Conservation (phyloP, 805 yeast species). For the Saccharomycopsis synnaedendra region DNA sequence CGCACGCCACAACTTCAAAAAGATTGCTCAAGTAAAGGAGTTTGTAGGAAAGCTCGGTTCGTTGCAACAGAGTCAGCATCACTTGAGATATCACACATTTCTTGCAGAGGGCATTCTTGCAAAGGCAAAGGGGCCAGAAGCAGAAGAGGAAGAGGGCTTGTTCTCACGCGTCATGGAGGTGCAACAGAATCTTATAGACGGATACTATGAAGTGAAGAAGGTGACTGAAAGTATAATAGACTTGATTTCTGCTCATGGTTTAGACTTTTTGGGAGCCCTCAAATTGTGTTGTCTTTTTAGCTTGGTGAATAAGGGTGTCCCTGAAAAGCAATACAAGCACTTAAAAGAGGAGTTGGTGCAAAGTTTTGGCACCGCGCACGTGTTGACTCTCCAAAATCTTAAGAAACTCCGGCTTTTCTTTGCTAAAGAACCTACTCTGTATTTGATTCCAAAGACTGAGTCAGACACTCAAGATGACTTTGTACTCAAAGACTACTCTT, state of each 20-base stretch:
- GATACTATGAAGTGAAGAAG: conserved; percentile 17
- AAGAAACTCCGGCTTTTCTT: conserved; percentile 37
- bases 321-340: conserved; percentile 46
- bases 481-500: conserved; percentile 25
- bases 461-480: neutral
- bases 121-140: conserved; percentile 26
- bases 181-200: conserved; percentile 11
- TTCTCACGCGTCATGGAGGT: conserved; percentile 17
- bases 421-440: conserved; percentile 20
- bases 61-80: conserved; percentile 55
- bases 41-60: conserved; percentile 62
- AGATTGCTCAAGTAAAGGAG: conserved; percentile 52
- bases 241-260: conserved; percentile 33
- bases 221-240: conserved; percentile 30
- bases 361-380: conserved; percentile 50
- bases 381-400: conserved; percentile 37
- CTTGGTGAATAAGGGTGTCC: conserved; percentile 55
- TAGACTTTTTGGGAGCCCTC: conserved; percentile 29
- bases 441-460: conserved; percentile 2
- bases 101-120: conserved; percentile 57
- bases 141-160: conserved; percentile 15
- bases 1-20: conserved; percentile 40
- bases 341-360: conserved; percentile 47
- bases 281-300: conserved; percentile 48
- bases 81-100: conserved; percentile 60